Conservation (phyloP, 2,329 filamentous ascomycete species). For the Colletotrichum sp. region DNA sequence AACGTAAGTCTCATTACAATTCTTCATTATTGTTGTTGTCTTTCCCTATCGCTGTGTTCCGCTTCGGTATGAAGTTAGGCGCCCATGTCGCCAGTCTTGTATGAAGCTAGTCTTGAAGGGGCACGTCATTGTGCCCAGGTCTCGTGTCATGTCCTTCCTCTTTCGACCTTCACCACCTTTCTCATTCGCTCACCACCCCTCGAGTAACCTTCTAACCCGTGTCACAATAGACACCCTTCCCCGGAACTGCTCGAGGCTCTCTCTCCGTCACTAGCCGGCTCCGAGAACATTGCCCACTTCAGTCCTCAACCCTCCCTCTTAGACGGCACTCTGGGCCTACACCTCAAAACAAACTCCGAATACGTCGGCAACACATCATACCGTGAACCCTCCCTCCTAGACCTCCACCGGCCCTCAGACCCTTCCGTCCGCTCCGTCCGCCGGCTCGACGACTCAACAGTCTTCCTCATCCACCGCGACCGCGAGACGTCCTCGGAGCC, state of each 20-base stretch:
- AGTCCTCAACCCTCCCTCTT: constrained; percentile 31
- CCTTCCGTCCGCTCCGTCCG: constrained; percentile 30
- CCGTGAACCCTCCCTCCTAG: constrained; percentile 62
- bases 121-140: not conserved
- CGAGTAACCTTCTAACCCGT: not conserved
- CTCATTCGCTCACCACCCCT: not conserved
- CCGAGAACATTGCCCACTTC: constrained; percentile 19
- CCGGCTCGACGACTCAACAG: constrained; percentile 37
- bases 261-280: constrained; percentile 16
- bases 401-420: constrained; percentile 59
- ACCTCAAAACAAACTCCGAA: constrained; percentile 63
- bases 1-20: constrained; percentile 12
- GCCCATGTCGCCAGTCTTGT: not conserved
- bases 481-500: constrained; percentile 39
- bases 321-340: constrained; percentile 56
- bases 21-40: not conserved
- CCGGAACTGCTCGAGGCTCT: constrained; percentile 22
- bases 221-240: constrained; percentile 12
- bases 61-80: not conserved
- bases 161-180: not conserved
- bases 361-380: constrained; percentile 66
- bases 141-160: not conserved
- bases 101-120: not conserved
- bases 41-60: not conserved
- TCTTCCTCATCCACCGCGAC: constrained; percentile 41